Evolutionary conservation across 192 early-diverging fungal genomes (phyloP), one percentile per base, ranked within the genome.

Genomic region (Linnemannia zychae): DNA sequence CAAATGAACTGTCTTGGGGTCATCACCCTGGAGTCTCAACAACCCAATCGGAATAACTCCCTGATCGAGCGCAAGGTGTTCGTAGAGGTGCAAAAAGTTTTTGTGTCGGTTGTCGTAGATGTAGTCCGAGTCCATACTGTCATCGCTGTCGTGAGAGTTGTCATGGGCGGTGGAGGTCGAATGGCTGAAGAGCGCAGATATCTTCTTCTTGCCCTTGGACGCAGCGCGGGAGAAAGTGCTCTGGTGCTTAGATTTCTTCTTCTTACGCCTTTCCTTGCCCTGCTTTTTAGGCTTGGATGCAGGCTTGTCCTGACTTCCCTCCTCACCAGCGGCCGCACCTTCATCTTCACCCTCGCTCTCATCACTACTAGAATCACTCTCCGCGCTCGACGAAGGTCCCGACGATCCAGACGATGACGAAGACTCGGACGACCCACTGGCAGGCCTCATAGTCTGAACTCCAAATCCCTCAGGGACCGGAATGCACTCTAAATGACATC

Each of bases 1-100:
- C 74, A 74, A 85, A 78, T 75, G 88, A 72, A 77, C 91, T 6
- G 70, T 85, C 77, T 79, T 85, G 63, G 83, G 83, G 53, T 85
- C 83, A 68, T 85, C 83, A 0, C 83, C 83, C n/a, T 85, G 83
- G 0, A 85, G 40, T 20, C 83, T 44, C 52, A 88, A 71, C 9
- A 91, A 34, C 2, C 93, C 93, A 75, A 95, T 80, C 12, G 93
- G 87, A 28, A 95, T 79, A 2, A 92, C 85, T 1, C 90, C 92
- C 48, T 88, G 88, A 49, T 91, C 88, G 24, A 92, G 33, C 7
- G 89, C 79, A 20, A 95, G 69, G n/a, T 88, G 88, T 47, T 90
- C 83, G 72, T 91, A 95, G 22, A 95, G 66, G 31, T 88, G 79
- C 33, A 88, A 78, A 75, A 90, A 95, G 24, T 85, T 85, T 63